Evolutionary conservation across 768 basidiomycete species (phyloP), one percentile per base, ranked within the genome.

Genomic region (Boletus rubescentipes): DNA sequence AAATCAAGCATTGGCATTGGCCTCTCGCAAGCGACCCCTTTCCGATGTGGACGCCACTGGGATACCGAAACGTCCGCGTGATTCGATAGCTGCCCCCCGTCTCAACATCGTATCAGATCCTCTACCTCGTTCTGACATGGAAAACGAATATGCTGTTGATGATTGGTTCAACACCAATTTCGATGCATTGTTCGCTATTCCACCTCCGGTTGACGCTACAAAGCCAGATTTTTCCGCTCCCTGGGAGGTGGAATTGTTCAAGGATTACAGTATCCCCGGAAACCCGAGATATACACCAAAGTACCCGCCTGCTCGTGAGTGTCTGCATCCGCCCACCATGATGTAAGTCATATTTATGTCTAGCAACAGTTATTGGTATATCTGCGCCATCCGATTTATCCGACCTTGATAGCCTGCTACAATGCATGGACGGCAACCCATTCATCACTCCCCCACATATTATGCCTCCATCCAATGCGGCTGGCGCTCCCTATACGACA

Each of bases 161-260:
- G 62, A 70, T 31, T 77, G 75, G 77, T 73, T 73, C 38, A 57
- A 67, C 18, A 51, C 63, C 5, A 57, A 62, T 46, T 66, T 67
- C 48, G 54, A 55, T 7, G 7, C 49, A 8, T 39, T 68, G 12
- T 72, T 74, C 23, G 55, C 68, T 3, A 54, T 69, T 7, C 71
- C 71, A 0, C 61, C 58, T 29, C 59, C 60, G 0, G 67, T 69
- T 14, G 57, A 65, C 9, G 57, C 62, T 2, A 55, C 58, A 1
- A 53, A 66, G 10, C 62, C 68, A 7, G 69, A 74, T 21, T 49
- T 61, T 16, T 61, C 65, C 0, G 14, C 60, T 1, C 58, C 57
- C 0, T 57, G 72, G 51, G 68, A 77, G 26, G 67, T 78, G 12
- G 64, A 74, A 20, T 9, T 78, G 38, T 73, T 73, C 31, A 61